phyloP scores from a whole-genome alignment of 2,329 filamentous ascomycete genomes.

The Neonectria faginata region DNA sequence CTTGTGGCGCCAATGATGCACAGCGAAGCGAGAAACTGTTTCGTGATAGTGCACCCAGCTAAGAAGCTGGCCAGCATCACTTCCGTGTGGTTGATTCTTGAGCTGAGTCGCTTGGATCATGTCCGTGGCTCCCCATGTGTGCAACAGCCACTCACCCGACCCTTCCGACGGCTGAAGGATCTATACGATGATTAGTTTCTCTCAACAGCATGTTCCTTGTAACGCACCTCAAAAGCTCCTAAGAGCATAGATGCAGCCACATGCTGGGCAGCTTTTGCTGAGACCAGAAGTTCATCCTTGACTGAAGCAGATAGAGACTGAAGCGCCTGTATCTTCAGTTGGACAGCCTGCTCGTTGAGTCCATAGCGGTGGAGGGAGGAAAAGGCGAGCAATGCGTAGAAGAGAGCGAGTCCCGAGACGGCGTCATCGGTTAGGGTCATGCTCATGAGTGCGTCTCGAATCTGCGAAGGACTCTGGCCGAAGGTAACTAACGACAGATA shows the following conservation, averaged over 20 bases:
- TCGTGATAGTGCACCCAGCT: slow-evolving; percentile 41
- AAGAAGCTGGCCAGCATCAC: slow-evolving; percentile 22
- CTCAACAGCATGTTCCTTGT: no score
- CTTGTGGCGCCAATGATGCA: slow-evolving; percentile 32
- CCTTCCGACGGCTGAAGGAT: slow-evolving; percentile 30
- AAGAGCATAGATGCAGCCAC: slow-evolving; percentile 40
- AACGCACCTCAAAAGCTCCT: slow-evolving; percentile 36
- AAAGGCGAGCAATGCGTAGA: slow-evolving; percentile 33
- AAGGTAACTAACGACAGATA: slow-evolving; percentile 33
- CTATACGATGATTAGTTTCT: slow-evolving; percentile 8
- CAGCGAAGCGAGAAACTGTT: slow-evolving; percentile 35
- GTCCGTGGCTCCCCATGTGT: slow-evolving; percentile 36
- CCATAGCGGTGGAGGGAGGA: slow-evolving; percentile 33
- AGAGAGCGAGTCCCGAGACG: slow-evolving; percentile 25
- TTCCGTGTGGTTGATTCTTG: background rate
- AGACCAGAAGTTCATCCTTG: background rate
- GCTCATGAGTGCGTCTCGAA: slow-evolving; percentile 30
- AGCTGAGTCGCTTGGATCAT: slow-evolving; percentile 28
- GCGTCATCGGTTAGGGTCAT: slow-evolving; percentile 21
- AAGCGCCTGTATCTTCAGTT: slow-evolving; percentile 34
- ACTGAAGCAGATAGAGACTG: slow-evolving; percentile 21
- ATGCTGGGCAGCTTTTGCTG: slow-evolving; percentile 28
- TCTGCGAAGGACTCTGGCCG: background rate
- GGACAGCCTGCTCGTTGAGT: slow-evolving; percentile 17
- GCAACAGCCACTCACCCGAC: slow-evolving; percentile 39